These are phyloP conservation scores for Chalciporus chontae DNA, from an alignment of 768 basidiomycete genomes.

Conservation along the genomic window DNA sequence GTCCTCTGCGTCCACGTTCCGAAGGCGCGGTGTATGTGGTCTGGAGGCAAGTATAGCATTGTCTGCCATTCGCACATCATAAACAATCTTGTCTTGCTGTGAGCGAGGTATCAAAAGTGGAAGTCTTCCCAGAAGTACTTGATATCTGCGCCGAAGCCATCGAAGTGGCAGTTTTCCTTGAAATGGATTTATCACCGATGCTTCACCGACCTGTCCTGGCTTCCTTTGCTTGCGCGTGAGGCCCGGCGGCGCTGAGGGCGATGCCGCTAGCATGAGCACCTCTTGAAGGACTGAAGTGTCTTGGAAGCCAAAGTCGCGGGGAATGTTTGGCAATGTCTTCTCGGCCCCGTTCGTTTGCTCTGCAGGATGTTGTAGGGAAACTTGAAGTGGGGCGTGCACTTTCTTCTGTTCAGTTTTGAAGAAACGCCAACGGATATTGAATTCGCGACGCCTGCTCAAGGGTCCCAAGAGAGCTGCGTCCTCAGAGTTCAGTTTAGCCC, in stretches of 20 bases:
- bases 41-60: constrained; percentile 27
- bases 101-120: constrained; percentile 48
- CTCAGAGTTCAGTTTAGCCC: constrained; percentile 52
- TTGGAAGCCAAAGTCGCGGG: constrained; percentile 42
- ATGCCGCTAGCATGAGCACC: constrained; percentile 42
- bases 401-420: constrained; percentile 54
- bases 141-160: constrained; percentile 51
- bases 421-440: constrained; percentile 69
- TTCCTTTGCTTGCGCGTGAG: constrained; percentile 30
- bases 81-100: constrained; percentile 14
- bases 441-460: constrained; percentile 69
- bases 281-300: constrained; percentile 41
- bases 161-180: constrained; percentile 18
- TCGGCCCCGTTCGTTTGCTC: constrained; percentile 1
- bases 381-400: constrained; percentile 57
- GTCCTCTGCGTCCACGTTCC: constrained; percentile 29
- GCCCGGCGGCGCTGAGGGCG: constrained; percentile 20
- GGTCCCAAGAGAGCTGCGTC: constrained; percentile 60
- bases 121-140: constrained; percentile 52
- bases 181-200: constrained; percentile 9
- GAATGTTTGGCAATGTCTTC: constrained; percentile 17
- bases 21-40: constrained; percentile 17
- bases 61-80: constrained; percentile 30
- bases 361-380: constrained; percentile 27
- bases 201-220: neutral